Base-by-base conservation (phyloP, 805 yeast species). In the Pichia occidentalis region DNA sequence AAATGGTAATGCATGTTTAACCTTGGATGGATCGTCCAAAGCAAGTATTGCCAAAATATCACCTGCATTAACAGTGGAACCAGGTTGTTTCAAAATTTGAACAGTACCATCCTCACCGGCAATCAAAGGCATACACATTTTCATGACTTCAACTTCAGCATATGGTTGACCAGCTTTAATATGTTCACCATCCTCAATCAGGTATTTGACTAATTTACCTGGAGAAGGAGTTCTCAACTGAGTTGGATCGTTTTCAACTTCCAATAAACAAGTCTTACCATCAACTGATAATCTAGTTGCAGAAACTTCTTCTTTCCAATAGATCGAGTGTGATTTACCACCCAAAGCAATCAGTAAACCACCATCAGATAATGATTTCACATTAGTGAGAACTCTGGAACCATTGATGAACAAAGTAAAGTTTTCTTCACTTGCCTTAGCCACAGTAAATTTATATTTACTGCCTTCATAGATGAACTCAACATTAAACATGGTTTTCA, bases 61-160 rank as follows among this genome's bases (percentile, higher is more conserved):
- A 66, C 98, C 98, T 34, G 97, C 97, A 51, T 77, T 76, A 42
- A 92, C 82, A 20, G 95, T 86, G n/a, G 97, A 82, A 37, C 99
- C 99, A 8, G 98, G 97, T 67, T 92, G 98, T 64, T 92, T 90
- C 58, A 92, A 77, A 29, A 87, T 68, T 67, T 90, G 97, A 37
- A 88, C 85, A 42, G 74, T 70, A 72, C 99, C 99, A 54, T 84
- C 82, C 61, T 90, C 98, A 61, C 80, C 85, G 16, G 97, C 90
- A 55, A 88, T 68, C 53, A 92, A 73, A 35, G 98, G 97, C 97
- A 92, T 92, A 64, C 88, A 87, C 98, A 92, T 92, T 65, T 92
- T 92, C 99, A 92, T 92, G 50, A 92, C 98, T 67, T 92, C 99
- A 41, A 92, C 96, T 67, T 92, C 98, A 29, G 98, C 98, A 56